Percentiles rank a stretch among this genome's conserved stretches.
These are phyloP conservation scores for Rosellinia necatrix DNA, from an alignment of 2,329 filamentous ascomycete species.

Conservation along the genomic window DNA sequence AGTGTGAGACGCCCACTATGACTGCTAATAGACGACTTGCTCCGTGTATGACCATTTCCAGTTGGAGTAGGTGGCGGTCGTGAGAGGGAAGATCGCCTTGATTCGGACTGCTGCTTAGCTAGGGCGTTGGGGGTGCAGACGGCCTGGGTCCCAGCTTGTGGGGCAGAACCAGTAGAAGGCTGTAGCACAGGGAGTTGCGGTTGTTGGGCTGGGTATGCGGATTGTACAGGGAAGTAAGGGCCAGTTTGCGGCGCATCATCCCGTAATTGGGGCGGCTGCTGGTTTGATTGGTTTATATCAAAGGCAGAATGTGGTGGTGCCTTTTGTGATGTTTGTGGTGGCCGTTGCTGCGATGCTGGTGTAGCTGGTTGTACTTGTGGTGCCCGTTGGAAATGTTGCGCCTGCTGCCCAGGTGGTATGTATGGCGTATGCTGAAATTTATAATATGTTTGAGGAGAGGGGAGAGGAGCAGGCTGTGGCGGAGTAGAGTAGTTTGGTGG, in stretches of 20 bases:
- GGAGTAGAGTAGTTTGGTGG: conserved; percentile 9
- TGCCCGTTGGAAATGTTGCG: conserved; percentile 9
- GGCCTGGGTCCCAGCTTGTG: conserved; percentile 7
- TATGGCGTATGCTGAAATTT: conserved; percentile 24
- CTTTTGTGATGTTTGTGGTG: conserved; percentile 15
- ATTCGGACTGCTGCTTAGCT: conserved; percentile 20
- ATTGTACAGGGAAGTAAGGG: conserved; percentile 1
- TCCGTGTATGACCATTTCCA: conserved; percentile 34
- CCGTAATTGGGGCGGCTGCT: conserved; percentile 3
- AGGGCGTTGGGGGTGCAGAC: background rate
- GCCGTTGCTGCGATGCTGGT: conserved; percentile 9
- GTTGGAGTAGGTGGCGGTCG: conserved; percentile 28
- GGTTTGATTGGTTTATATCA: background rate
- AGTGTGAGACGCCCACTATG: conserved; percentile 36
- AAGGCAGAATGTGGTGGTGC: conserved; percentile 1
- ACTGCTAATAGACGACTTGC: conserved; percentile 37
- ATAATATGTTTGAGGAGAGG: conserved; percentile 23
- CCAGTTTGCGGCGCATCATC: conserved; percentile 17
- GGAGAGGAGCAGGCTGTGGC: conserved; percentile 2
- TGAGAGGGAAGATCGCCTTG: conserved; percentile 29
- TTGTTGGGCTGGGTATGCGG: background rate
- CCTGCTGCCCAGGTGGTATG: conserved; percentile 22
- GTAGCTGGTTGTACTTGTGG: conserved; percentile 3
- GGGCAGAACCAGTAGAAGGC: background rate
- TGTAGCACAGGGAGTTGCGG: conserved; percentile 8